A percentile compares a stretch with the other conserved stretches of the same genome.
These are phyloP conservation scores for Solanum aculeatissimum DNA, from an alignment of 305 asterid species.

Conservation along the genomic window DNA sequence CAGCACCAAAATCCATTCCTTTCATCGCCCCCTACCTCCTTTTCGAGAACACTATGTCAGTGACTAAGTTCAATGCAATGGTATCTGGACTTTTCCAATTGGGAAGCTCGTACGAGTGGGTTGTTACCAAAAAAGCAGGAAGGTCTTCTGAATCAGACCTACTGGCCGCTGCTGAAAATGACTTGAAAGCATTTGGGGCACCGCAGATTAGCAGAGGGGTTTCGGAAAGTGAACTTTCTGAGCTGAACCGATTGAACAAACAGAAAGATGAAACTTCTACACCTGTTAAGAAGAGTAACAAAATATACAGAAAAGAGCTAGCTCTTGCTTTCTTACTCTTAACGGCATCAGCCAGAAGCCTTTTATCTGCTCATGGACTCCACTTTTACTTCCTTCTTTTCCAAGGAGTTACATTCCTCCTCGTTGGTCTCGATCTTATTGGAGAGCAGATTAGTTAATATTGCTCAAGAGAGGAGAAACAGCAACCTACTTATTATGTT, in stretches of 20 bases:
- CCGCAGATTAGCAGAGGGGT: slow-evolving; percentile 24
- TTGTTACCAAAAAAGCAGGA: slow-evolving; percentile 57
- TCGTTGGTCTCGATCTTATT: slow-evolving; percentile 55
- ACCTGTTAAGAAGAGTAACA: slow-evolving; percentile 32
- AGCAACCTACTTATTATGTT: neutral
- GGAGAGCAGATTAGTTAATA: slow-evolving; percentile 47
- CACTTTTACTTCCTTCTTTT: slow-evolving; percentile 66
- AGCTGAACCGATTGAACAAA: slow-evolving; percentile 14
- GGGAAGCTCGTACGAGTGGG: slow-evolving; percentile 66
- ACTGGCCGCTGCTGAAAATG: slow-evolving; percentile 30
- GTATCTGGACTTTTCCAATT: slow-evolving; percentile 51
- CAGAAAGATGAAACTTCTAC: slow-evolving; percentile 6
- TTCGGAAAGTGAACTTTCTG: slow-evolving; percentile 28
- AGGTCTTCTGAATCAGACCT: slow-evolving; percentile 47
- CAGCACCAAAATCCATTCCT: slow-evolving; percentile 48
- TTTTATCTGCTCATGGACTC: slow-evolving; percentile 57
- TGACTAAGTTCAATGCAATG: slow-evolving; percentile 67
- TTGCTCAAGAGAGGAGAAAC: neutral
- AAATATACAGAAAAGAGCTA: slow-evolving; percentile 54
- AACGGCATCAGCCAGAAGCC: slow-evolving; percentile 54
- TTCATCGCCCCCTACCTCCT: slow-evolving; percentile 65
- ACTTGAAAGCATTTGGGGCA: slow-evolving; percentile 7
- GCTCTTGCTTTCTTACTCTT: slow-evolving; percentile 52
- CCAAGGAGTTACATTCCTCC: slow-evolving; percentile 57
- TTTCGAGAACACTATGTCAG: slow-evolving; percentile 59